Conservation (phyloP, 139 green algal species). For the Helicosporidium sp. region DNA sequence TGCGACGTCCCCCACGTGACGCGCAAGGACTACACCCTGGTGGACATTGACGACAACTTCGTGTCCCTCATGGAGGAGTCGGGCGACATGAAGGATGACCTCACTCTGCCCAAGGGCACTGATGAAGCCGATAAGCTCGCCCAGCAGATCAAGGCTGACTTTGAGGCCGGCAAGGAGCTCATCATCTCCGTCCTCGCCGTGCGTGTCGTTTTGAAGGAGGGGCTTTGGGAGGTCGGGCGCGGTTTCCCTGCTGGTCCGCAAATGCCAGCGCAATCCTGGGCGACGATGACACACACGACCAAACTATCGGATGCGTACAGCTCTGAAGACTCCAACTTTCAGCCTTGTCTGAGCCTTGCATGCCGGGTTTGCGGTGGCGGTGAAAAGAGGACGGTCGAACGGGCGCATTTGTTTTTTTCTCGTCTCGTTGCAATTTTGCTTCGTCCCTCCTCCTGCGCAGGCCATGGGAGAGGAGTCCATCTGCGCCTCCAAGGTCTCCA, state of each 20-base stretch:
- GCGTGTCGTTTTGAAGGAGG: too few species aligned
- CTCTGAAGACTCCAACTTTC: slow-evolving; percentile 11
- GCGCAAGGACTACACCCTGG: slow-evolving; percentile 78
- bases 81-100: slow-evolving; percentile 85
- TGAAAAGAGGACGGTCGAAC: neutral
- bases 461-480: slow-evolving; percentile 86
- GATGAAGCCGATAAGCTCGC: slow-evolving; percentile 74
- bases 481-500: slow-evolving; percentile 52
- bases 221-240: too few species aligned
- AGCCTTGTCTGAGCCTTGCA: slow-evolving; percentile 17
- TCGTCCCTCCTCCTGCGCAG: slow-evolving; percentile 7
- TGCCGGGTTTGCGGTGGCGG: neutral
- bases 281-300: too few species aligned
- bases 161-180: slow-evolving; percentile 77
- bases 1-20: slow-evolving; percentile 60
- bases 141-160: slow-evolving; percentile 56
- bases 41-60: slow-evolving; percentile 95
- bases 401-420: neutral
- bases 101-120: slow-evolving; percentile 76
- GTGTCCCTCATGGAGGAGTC: slow-evolving; percentile 79
- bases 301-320: too few species aligned
- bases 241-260: too few species aligned
- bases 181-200: slow-evolving; percentile 78
- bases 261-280: too few species aligned
- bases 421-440: neutral